phyloP scores from a whole-genome alignment of 768 basidiomycete species.

The Chalciporus sphaerocephalus region DNA sequence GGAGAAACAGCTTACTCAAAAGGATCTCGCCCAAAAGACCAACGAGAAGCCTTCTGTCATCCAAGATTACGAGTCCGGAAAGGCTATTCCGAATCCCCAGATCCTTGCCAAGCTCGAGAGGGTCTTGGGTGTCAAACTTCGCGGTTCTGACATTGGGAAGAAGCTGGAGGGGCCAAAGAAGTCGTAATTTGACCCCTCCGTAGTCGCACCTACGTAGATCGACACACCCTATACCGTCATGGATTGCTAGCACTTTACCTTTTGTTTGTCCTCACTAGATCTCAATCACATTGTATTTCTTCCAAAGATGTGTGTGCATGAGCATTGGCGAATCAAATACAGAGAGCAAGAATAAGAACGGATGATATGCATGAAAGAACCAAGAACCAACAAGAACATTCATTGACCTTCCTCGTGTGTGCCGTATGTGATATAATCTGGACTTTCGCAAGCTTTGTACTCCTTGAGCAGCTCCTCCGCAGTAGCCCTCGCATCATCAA shows the following conservation, averaged over 20 bases:
- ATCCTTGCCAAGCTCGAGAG: slow-evolving; percentile 89
- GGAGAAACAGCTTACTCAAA: slow-evolving; percentile 80
- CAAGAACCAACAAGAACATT: slow-evolving; percentile 2
- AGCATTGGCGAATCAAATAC: slow-evolving; percentile 3
- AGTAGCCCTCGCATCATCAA: slow-evolving; percentile 95
- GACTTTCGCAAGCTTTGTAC: slow-evolving; percentile 93
- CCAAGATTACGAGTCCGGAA: slow-evolving; percentile 86
- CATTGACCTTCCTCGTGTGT: slow-evolving; percentile 31
- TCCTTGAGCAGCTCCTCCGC: slow-evolving; percentile 87
- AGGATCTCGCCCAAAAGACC: slow-evolving; percentile 87
- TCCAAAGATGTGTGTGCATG: slow-evolving; percentile 4
- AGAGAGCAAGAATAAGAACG: not conserved
- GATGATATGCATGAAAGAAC: not conserved
- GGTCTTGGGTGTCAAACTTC: slow-evolving; percentile 78
- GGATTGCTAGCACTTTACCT: slow-evolving; percentile 17
- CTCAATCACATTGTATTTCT: slow-evolving; percentile 21
- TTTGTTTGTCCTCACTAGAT: slow-evolving; percentile 22
- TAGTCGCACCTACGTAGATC: slow-evolving; percentile 29
- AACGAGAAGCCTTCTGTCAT: slow-evolving; percentile 89
- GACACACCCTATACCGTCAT: slow-evolving; percentile 23
- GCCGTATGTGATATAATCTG: slow-evolving; percentile 87
- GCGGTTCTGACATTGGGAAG: slow-evolving; percentile 84
- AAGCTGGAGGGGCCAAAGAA: slow-evolving; percentile 78
- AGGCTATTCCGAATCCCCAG: slow-evolving; percentile 82
- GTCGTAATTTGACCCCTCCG: slow-evolving; percentile 47